Base-by-base conservation (phyloP, 192 early-diverging fungal genomes). In the Backusella sp. region DNA sequence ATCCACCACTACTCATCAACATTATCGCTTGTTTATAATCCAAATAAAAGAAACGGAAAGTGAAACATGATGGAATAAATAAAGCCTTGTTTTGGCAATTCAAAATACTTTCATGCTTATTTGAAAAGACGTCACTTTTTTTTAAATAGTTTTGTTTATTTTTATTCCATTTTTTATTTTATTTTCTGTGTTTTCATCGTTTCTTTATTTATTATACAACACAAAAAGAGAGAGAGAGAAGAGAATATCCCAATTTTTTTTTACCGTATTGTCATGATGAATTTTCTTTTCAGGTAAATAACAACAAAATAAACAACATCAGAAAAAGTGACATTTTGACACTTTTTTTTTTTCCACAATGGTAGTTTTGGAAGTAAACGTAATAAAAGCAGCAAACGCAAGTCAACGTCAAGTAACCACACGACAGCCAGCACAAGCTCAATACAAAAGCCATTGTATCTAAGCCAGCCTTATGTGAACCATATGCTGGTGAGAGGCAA, bases 401-500 rank as follows among this genome's bases (percentile, higher is more conserved):
- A 62, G 56, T 62, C 56, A 28, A 2, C 56, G 12, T 12, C 56
- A n/a, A 44, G 42, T 15, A 44, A 17, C 42, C 42, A 44, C n/a
- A 11, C 53, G 21, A 21, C 53, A 3, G 21, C 11, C 12, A 62
- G 26, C 7, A 26, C 23, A 12, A 62, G n/a, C 26, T 26, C 56
- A 26, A 62, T 62, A 62, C 56, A 62, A 23, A 83, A 84, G 30
- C 82, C 88, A n/a, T 53, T 87, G 32, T 87, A 84, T 46, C 82
- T 94, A 41, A 90, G 86, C 42, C 77, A 87, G 49, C 92, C 92
- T 6, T 94, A 91, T 78, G 88, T 90, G 52, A 86, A 86, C 66
- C 89, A 94, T 41, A 92, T 92, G 37, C 90, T 99, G 14, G 96
- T 99, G 28, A 95, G 95, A 77, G 96, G 97, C 30, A 94, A 92